Base-by-base conservation (phyloP, 345 rosid species). In the Anastatica hierochuntica region DNA sequence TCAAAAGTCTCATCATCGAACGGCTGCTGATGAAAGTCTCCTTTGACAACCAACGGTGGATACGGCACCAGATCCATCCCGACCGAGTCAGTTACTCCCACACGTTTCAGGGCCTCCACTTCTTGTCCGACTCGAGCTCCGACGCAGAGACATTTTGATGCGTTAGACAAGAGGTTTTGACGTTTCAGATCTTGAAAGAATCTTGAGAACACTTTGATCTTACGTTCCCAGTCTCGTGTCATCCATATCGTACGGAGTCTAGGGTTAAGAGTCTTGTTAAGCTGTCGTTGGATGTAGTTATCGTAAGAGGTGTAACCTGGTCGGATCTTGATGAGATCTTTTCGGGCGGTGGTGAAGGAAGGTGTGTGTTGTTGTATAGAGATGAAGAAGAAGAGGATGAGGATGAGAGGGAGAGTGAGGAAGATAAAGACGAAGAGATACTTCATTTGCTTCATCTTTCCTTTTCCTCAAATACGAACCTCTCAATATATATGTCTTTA, bases 121-220 rank as follows among this genome's bases (percentile, higher is more conserved):
- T 89, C 94, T 66, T 89, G 95, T 3, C 97, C 97, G 38, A 85
- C 85, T 0, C 95, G 67, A 4, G 95, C 95, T 3, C 97, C 97
- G 40, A 89, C 56, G 60, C 77, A 79, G 49, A 89, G 76, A 21
- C 92, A 66, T 26, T 73, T 83, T 2, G 88, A 89, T 5, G 56
- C 30, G 57, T 78, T 77, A 13, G 65, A 60, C 35, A 89, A 79
- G 23, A 83, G 76, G 12, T 39, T 40, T 12, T 63, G 24, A 16
- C 18, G 63, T 12, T 79, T 76, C 6, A 85, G 56, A 54, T 56
- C 52, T 6, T 64, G 34, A 58, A 89, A 89, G 63, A 85, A 89
- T 8, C 13, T 47, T 7, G 83, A 55, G 51, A 89, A 89, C 41
- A 89, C 90, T 14, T 50, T 72, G 64, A 89, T 65, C 71, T 89